Conservation (phyloP, 208 protist species). For the Phytomonas sp. region DNA sequence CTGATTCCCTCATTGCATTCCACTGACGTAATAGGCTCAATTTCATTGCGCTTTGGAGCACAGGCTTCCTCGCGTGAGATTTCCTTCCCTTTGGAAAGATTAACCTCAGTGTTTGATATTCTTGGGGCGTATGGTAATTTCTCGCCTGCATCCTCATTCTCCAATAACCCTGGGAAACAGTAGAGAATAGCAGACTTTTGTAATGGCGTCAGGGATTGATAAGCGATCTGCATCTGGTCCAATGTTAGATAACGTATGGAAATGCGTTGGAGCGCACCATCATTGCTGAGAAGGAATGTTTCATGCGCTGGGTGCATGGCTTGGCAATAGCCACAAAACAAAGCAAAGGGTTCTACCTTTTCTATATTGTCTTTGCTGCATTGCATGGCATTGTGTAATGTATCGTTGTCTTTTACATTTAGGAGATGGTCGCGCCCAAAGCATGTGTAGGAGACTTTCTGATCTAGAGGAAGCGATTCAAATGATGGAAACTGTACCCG, state of each 20-base stretch:
- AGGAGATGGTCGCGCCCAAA: slow-evolving; percentile 32
- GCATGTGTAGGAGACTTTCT: slow-evolving; percentile 32
- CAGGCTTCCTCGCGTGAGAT: background rate
- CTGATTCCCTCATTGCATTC: background rate
- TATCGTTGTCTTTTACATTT: background rate
- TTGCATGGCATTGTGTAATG: background rate
- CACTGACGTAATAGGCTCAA: background rate
- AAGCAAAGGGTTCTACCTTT: background rate
- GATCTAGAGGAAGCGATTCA: slow-evolving; percentile 12
- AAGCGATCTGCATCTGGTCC: background rate
- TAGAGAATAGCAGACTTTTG: slow-evolving; percentile 20
- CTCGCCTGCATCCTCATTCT: no score
- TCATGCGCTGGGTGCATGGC: background rate
- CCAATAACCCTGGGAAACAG: slow-evolving; percentile 12
- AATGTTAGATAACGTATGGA: background rate
- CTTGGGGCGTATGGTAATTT: background rate
- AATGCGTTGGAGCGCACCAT: background rate
- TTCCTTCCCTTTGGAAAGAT: background rate
- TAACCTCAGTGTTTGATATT: background rate
- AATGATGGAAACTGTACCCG: slow-evolving; percentile 8
- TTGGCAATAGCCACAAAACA: background rate
- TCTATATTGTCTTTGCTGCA: background rate
- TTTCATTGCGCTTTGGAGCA: background rate
- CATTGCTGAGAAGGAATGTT: background rate
- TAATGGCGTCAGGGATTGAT: background rate